Evolutionary conservation across 2,329 filamentous ascomycete genomes (phyloP), one percentile per base, ranked within the genome.

Genomic region (Blastomyces percursus): DNA sequence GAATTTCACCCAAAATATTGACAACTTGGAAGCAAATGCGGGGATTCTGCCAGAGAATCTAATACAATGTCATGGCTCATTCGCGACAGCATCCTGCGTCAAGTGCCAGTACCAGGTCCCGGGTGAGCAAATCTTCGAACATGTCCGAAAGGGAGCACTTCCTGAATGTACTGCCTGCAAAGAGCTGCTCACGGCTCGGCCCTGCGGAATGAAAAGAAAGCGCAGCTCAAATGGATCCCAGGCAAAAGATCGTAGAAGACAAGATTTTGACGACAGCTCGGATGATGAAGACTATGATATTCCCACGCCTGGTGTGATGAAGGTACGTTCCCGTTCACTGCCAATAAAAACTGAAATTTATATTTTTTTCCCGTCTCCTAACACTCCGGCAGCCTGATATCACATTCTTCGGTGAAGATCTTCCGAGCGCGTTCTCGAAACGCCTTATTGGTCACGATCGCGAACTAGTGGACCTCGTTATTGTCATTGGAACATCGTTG

Each of bases 1-100:
- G 51, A 96, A 97, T 77, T 99, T 96, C 78, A 96, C 94, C 0
- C 94, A 99, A 74, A 99, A 99, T 75, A 97, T 99, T 71, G 94
- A 99, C 79, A 96, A 96, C 69, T 86, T 96, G 60, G 93, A 99
- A 75, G 84, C 86, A 65, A 86, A 89, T 70, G 93, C 93, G 0
- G 94, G 94, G 27, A 90, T 99, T 64, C 77, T 80, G 27, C 82
- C 85, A 1, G 86, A 90, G 42, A 96, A 94, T 71, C 82, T 97
- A 21, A 88, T 99, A 35, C 93, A 99, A 76, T 97, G 94, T 73
- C 94, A 99, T 73, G 94, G 94, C 64, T 96, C 91, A 7, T 97
- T 96, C 78, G 92, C 92, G 52, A 95, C 89, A 0, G 94, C 94
- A 27, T 90, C 86, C 2, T 99, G 94, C 75, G 84, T 94, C 55